These are phyloP conservation scores for Casuarina equisetifolia DNA, from an alignment of 306 rosid genomes.

Conservation along the genomic window DNA sequence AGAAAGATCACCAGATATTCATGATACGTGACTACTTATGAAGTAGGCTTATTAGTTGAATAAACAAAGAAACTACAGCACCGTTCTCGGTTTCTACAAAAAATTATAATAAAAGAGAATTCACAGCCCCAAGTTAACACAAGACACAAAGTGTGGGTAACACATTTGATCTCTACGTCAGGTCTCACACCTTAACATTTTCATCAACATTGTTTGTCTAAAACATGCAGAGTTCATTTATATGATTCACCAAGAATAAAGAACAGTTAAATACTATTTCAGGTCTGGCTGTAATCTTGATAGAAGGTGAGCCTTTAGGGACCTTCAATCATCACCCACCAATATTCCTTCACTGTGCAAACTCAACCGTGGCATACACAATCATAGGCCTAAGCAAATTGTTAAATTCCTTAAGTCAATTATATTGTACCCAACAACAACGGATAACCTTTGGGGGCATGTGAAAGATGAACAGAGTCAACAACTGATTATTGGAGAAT, in stretches of 20 bases:
- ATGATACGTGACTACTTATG: slow-evolving; percentile 15
- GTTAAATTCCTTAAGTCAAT: background rate
- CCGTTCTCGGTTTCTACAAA: background rate
- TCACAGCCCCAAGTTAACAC: background rate
- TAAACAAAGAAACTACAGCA: background rate
- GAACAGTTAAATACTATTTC: background rate
- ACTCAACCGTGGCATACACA: background rate
- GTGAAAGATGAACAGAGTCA: background rate
- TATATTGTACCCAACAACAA: background rate
- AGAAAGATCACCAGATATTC: slow-evolving; percentile 32
- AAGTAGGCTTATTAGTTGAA: background rate
- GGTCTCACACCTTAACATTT: background rate
- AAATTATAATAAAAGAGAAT: background rate
- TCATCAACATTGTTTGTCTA: background rate
- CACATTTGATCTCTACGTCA: background rate
- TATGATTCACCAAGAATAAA: background rate
- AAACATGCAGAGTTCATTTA: background rate
- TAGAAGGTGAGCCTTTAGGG: background rate
- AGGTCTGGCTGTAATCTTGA: background rate
- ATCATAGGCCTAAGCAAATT: background rate
- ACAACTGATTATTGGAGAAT: background rate
- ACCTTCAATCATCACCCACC: background rate
- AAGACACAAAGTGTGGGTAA: background rate
- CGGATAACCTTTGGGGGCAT: background rate
- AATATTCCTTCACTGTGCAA: background rate